Conservation (phyloP, 345 rosid species). For the Citrus cavaleriei region DNA sequence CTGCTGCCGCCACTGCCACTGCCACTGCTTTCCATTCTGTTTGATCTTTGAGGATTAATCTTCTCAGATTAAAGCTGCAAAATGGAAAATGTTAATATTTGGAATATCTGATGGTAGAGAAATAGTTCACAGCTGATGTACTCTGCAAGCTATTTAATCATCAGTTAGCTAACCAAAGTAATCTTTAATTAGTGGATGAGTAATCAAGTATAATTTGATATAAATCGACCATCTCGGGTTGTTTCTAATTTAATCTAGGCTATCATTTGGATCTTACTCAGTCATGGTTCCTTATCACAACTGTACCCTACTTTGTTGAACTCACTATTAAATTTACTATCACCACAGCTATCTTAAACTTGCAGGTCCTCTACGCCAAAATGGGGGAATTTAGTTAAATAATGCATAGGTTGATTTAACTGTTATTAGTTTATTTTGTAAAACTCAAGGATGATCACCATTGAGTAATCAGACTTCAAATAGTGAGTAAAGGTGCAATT, state of each 20-base stretch:
- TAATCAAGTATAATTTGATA: neutral
- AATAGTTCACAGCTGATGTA: neutral
- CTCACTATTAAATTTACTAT: neutral
- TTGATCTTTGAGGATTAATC: neutral
- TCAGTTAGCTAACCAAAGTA: neutral
- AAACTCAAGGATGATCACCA: neutral
- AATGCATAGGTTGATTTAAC: neutral
- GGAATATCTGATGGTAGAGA: neutral
- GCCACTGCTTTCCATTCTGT: constrained; percentile 6
- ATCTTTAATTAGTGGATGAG: neutral
- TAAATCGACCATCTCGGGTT: neutral
- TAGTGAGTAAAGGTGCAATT: neutral
- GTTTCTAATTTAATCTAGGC: neutral
- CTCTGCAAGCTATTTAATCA: neutral
- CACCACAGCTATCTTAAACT: neutral
- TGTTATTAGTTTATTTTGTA: neutral
- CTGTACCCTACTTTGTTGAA: neutral
- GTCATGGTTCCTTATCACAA: neutral
- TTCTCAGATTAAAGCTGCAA: neutral
- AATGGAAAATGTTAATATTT: neutral
- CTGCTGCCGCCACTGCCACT: neutral
- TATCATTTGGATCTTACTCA: neutral
- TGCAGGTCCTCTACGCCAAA: neutral
- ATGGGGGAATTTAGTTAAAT: neutral
- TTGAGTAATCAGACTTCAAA: neutral